Conservation (phyloP, 176 grass and related monocot genomes). For the Eleusine indica region DNA sequence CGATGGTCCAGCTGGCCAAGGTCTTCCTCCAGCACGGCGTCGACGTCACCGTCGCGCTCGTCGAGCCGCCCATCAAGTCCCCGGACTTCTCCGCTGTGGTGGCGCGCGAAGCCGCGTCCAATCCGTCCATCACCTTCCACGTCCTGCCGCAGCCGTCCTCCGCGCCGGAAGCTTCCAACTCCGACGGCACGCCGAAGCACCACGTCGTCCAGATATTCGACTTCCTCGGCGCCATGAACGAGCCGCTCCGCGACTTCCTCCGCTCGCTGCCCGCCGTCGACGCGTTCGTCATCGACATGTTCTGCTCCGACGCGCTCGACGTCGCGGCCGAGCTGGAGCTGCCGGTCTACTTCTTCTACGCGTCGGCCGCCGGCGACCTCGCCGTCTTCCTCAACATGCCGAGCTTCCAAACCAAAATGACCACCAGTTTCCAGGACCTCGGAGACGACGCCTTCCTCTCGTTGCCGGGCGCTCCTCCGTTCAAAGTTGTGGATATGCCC, state of each 20-base stretch:
- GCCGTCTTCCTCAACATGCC: slow-evolving; percentile 44
- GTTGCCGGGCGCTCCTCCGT: slow-evolving; percentile 29
- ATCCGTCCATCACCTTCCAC: slow-evolving; percentile 62
- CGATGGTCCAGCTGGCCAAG: slow-evolving; percentile 61
- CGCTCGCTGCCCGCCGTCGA: slow-evolving; percentile 27
- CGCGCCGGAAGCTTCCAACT: background rate
- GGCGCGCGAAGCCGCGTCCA: slow-evolving; percentile 31
- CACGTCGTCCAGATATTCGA: background rate
- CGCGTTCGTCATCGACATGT: slow-evolving; percentile 69
- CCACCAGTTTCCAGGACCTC: background rate
- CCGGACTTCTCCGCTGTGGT: slow-evolving; percentile 19
- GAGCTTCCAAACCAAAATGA: background rate
- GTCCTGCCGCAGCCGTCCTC: slow-evolving; percentile 35
- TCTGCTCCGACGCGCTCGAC: slow-evolving; percentile 34
- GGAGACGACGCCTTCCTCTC: background rate
- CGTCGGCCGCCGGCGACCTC: slow-evolving; percentile 35
- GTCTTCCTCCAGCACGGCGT: slow-evolving; percentile 50
- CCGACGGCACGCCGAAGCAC: background rate
- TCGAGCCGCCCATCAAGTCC: slow-evolving; percentile 22
- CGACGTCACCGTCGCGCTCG: slow-evolving; percentile 46
- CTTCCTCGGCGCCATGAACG: slow-evolving; percentile 38
- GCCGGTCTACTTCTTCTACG: slow-evolving; percentile 45
- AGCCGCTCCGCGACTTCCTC: slow-evolving; percentile 54
- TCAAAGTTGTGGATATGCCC: slow-evolving; percentile 34
- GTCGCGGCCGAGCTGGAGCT: slow-evolving; percentile 45